Evolutionary conservation across 768 basidiomycete species (phyloP).

Genomic region (Boletus speciosus): DNA sequence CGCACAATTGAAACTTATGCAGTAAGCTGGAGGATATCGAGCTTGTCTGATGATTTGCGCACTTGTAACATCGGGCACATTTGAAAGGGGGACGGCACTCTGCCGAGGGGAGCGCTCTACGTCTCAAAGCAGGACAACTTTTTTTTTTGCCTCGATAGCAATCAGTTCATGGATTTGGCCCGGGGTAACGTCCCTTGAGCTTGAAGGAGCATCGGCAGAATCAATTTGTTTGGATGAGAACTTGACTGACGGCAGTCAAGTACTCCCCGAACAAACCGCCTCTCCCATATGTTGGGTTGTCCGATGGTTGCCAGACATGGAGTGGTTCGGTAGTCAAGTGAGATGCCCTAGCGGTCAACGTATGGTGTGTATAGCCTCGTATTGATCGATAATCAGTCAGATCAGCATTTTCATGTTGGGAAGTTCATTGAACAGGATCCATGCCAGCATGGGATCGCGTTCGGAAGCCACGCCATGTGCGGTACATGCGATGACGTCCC

Average conservation of each 20-base stretch:
- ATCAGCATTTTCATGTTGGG: background rate
- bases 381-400: constrained; percentile 3
- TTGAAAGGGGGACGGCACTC: too few relatives aligned
- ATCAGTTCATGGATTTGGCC: background rate
- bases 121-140: background rate
- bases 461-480: background rate
- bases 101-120: background rate
- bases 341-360: background rate
- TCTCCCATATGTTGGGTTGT: background rate
- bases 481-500: background rate
- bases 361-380: background rate
- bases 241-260: constrained; percentile 1
- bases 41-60: background rate
- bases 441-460: background rate
- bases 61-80: background rate
- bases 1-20: background rate
- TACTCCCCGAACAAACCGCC: constrained; percentile 3
- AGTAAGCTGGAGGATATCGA: background rate
- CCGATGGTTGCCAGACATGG: background rate
- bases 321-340: background rate
- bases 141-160: background rate
- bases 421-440: too few relatives aligned
- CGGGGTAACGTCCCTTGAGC: background rate
- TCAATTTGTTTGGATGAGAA: constrained; percentile 1
- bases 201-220: background rate